Percentiles rank a stretch among this genome's conserved stretches.
Evolutionary conservation across 2,329 filamentous ascomycete genomes (phyloP).

Genomic region (Remersonia thermophila): DNA sequence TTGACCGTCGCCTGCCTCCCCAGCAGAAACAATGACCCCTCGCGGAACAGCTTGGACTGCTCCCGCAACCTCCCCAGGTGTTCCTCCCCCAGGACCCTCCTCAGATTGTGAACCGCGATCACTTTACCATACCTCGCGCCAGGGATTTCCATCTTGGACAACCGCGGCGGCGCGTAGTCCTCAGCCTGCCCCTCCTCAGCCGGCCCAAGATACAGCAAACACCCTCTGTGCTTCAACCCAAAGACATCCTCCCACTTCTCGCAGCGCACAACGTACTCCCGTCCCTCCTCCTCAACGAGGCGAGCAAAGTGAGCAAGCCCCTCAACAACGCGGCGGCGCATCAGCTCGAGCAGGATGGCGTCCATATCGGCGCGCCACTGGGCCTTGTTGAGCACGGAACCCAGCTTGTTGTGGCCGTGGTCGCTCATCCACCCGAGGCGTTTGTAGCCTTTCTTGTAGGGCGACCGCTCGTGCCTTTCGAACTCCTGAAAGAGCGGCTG

Average conservation of each 20-base stretch:
- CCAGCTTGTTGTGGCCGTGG: slow-evolving; percentile 5
- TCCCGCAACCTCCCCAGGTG: slow-evolving; percentile 28
- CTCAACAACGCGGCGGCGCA: slow-evolving; percentile 36
- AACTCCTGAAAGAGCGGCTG: slow-evolving; percentile 22
- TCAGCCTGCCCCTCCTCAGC: background rate
- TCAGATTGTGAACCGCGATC: slow-evolving; percentile 42
- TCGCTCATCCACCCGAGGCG: slow-evolving; percentile 10
- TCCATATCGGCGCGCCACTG: slow-evolving; percentile 46
- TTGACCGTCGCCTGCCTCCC: slow-evolving; percentile 29
- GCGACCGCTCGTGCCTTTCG: slow-evolving; percentile 1
- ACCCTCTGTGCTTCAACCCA: slow-evolving; percentile 28
- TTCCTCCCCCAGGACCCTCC: slow-evolving; percentile 36
- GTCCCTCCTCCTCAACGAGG: slow-evolving; percentile 18
- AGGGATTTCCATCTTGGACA: slow-evolving; percentile 33
- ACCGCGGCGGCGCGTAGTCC: slow-evolving; percentile 21
- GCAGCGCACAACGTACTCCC: slow-evolving; percentile 31
- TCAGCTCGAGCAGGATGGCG: slow-evolving; percentile 34
- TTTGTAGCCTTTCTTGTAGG: slow-evolving; percentile 11
- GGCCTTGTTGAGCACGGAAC: slow-evolving; percentile 11
- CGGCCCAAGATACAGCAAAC: slow-evolving; percentile 32
- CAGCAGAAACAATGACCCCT: slow-evolving; percentile 32
- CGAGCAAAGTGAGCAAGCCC: slow-evolving; percentile 30
- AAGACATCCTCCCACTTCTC: slow-evolving; percentile 33
- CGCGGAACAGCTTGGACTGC: slow-evolving; percentile 23
- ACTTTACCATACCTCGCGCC: slow-evolving; percentile 23